Conservation (phyloP, 371 early-diverging fungal genomes). For the Coemansia sp. region DNA sequence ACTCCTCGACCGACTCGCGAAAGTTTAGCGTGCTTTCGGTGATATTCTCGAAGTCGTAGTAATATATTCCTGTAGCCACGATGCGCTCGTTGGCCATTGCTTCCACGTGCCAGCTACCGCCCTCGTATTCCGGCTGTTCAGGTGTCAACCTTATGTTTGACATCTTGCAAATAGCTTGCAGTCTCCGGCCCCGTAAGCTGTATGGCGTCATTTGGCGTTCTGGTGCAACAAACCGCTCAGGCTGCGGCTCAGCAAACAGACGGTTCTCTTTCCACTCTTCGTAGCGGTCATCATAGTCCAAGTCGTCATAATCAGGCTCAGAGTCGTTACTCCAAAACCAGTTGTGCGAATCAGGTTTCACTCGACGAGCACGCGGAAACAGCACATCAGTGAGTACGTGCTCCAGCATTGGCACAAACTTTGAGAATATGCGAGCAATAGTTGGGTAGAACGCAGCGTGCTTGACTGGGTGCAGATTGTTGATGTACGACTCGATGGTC, state of each 20-base stretch:
- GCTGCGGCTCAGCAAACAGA: conserved; percentile 25
- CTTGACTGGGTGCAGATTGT: too few relatives aligned
- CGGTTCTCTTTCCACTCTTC: conserved; percentile 13
- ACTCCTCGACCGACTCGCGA: conserved; percentile 16
- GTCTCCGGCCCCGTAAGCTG: conserved; percentile 44
- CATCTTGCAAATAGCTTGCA: conserved; percentile 70
- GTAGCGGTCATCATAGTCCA: conserved; percentile 4
- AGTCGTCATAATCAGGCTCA: conserved; percentile 24
- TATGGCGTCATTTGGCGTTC: conserved; percentile 15
- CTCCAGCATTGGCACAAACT: conserved; percentile 53
- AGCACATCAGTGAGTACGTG: conserved; percentile 24
- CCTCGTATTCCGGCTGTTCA: conserved; percentile 56
- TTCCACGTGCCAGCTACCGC: conserved; percentile 66
- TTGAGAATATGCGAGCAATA: conserved; percentile 16
- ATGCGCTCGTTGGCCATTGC: conserved; percentile 65
- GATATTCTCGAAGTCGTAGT: conserved; percentile 63
- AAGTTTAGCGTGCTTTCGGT: conserved; percentile 40
- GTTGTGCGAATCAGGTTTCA: conserved; percentile 16
- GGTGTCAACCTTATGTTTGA: conserved; percentile 61
- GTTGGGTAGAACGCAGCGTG: too few relatives aligned
- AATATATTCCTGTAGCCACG: conserved; percentile 61
- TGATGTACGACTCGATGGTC: conserved; percentile 11
- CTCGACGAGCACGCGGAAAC: conserved; percentile 3
- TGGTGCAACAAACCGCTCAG: conserved; percentile 20
- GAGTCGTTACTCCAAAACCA: conserved; percentile 14